Evolutionary conservation across 305 asterid genomes (phyloP).

Genomic region (Ajuga reptans): DNA sequence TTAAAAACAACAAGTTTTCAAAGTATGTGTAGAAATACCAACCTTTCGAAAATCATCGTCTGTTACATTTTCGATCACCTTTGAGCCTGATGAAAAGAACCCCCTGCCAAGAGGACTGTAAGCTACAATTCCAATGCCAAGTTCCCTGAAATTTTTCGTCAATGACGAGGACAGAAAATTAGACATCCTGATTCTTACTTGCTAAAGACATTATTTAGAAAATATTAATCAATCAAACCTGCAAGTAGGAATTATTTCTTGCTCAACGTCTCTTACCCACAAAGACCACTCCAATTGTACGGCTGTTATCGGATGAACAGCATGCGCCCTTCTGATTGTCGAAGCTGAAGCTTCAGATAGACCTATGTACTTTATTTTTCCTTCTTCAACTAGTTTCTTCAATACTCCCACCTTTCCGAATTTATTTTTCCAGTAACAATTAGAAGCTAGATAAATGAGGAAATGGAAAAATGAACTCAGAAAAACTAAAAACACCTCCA

Average conservation of each 20-base stretch:
- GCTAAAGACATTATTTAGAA: neutral
- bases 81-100: constrained; percentile 20
- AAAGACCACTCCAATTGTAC: constrained; percentile 27
- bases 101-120: constrained; percentile 36
- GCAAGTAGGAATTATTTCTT: constrained; percentile 27
- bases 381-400: constrained; percentile 30
- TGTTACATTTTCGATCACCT: neutral
- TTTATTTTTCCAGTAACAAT: neutral
- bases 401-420: constrained; percentile 24
- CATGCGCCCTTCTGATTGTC: constrained; percentile 29
- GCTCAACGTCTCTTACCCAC: constrained; percentile 25
- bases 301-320: constrained; percentile 28
- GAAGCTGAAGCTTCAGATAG: constrained; percentile 26
- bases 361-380: constrained; percentile 27
- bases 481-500: neutral
- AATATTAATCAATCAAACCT: neutral
- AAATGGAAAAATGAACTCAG: neutral
- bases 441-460: neutral
- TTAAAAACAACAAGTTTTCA: neutral
- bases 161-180: neutral
- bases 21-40: neutral
- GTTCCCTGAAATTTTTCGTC: constrained; percentile 20
- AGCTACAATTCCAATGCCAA: constrained; percentile 30
- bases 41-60: constrained; percentile 16
- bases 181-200: neutral